Conservation (phyloP, 2,329 filamentous ascomycete species). For the Hortaea werneckii region DNA sequence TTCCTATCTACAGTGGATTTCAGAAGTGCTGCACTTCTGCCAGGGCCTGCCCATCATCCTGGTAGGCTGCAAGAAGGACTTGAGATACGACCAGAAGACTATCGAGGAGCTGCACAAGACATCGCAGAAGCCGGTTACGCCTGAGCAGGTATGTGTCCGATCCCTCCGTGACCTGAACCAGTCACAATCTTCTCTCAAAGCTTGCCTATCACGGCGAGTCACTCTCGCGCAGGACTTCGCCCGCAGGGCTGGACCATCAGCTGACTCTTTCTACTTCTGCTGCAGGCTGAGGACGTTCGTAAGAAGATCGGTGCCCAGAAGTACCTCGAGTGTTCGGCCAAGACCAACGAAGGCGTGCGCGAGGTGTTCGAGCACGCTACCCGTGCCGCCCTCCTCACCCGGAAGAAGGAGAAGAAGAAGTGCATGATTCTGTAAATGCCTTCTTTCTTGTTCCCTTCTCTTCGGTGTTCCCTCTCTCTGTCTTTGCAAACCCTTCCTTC, state of each 20-base stretch:
- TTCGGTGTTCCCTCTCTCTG: too few species aligned
- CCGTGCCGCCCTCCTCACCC: conserved; percentile 77
- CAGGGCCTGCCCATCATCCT: conserved; percentile 97
- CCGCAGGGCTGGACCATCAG: background rate
- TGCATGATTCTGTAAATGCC: conserved; percentile 71
- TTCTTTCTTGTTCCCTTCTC: background rate
- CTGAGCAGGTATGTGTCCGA: conserved; percentile 72
- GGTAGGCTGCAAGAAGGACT: conserved; percentile 98
- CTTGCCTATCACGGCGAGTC: background rate
- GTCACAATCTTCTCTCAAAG: background rate
- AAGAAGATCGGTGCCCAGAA: conserved; percentile 63
- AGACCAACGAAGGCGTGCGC: conserved; percentile 96
- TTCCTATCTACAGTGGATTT: conserved; percentile 70
- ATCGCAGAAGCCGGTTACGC: conserved; percentile 94
- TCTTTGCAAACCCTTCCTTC: too few species aligned
- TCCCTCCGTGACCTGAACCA: background rate
- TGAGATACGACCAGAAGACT: conserved; percentile 94
- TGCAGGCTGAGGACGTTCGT: conserved; percentile 83
- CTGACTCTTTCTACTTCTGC: background rate
- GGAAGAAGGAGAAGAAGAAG: conserved; percentile 60
- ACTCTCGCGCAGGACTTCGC: background rate
- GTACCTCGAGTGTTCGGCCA: conserved; percentile 99
- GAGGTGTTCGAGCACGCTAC: conserved; percentile 99
- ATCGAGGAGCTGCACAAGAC: conserved; percentile 99
- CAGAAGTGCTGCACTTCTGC: conserved; percentile 98